Evolutionary conservation across 371 early-diverging fungal genomes (phyloP).

Genomic region (Mortierella sp.): DNA sequence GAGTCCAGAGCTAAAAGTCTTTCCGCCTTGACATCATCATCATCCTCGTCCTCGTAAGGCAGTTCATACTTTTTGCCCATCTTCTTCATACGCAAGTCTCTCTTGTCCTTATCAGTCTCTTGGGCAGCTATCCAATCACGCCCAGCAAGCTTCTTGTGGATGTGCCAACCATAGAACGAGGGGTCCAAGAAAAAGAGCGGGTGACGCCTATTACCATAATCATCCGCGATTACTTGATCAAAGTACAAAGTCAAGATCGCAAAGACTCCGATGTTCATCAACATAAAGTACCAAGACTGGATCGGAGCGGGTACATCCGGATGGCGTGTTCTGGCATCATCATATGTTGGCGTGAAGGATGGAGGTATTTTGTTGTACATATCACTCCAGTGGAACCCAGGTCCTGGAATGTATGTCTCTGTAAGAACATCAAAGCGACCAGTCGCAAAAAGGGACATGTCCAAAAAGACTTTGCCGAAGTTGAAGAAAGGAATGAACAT

Average conservation of each 20-base stretch:
- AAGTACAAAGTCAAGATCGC: conserved; percentile 69
- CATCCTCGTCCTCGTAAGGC: conserved; percentile 50
- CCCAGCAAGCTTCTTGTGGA: conserved; percentile 34
- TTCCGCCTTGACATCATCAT: conserved; percentile 64
- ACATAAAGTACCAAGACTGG: conserved; percentile 65
- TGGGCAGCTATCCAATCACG: conserved; percentile 49
- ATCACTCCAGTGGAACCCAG: conserved; percentile 69
- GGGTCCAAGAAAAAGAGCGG: conserved; percentile 73
- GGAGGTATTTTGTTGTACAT: conserved; percentile 64
- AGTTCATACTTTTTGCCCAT: conserved; percentile 22
- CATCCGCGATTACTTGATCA: conserved; percentile 78
- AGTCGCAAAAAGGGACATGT: conserved; percentile 71
- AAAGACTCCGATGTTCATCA: conserved; percentile 71
- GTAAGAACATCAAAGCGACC: conserved; percentile 72
- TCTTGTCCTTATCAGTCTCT: conserved; percentile 32
- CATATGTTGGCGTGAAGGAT: conserved; percentile 63
- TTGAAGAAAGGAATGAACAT: conserved; percentile 80
- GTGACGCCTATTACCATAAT: conserved; percentile 68
- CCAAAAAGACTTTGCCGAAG: conserved; percentile 78
- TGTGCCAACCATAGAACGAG: conserved; percentile 69
- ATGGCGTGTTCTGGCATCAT: conserved; percentile 39
- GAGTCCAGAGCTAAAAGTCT: conserved; percentile 46
- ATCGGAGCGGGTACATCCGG: conserved; percentile 71
- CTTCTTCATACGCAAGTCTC: conserved; percentile 26
- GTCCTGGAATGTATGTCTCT: conserved; percentile 67